phyloP scores from a whole-genome alignment of 768 basidiomycete genomes.

The Lentinula raphanica region DNA sequence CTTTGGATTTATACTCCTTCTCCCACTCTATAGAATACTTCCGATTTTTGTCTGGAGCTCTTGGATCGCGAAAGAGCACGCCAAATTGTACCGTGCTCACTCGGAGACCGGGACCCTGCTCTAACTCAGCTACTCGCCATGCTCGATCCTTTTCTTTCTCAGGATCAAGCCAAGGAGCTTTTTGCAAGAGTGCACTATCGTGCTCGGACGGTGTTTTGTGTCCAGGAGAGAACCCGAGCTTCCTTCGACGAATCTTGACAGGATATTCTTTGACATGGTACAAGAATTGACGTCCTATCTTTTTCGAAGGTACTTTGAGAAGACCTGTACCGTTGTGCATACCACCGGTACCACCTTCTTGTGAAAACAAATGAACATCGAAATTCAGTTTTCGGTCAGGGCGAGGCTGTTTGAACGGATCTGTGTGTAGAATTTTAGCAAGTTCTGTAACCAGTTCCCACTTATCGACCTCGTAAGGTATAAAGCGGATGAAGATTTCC shows the following conservation, averaged over 20 bases:
- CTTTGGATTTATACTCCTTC: constrained; percentile 36
- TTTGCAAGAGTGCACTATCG: constrained; percentile 35
- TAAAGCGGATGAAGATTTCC: constrained; percentile 30
- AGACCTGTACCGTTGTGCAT: constrained; percentile 51
- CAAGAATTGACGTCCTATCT: constrained; percentile 43
- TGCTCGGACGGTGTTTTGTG: constrained; percentile 10
- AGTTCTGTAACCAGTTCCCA: constrained; percentile 57
- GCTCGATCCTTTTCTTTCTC: constrained; percentile 46
- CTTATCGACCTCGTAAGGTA: constrained; percentile 38
- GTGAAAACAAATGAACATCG: constrained; percentile 45
- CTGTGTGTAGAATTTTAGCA: constrained; percentile 51
- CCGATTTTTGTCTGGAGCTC: constrained; percentile 20
- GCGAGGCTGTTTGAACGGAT: constrained; percentile 37
- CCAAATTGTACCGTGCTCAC: constrained; percentile 68
- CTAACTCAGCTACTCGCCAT: constrained; percentile 36
- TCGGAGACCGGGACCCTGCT: constrained; percentile 37
- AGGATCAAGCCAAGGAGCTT: constrained; percentile 53
- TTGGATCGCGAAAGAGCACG: constrained; percentile 37
- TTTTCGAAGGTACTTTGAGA: constrained; percentile 32
- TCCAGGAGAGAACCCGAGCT: constrained; percentile 29
- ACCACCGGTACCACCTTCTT: constrained; percentile 33
- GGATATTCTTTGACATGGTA: constrained; percentile 33
- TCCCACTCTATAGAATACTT: constrained; percentile 71
- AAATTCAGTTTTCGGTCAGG: constrained; percentile 51
- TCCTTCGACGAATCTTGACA: constrained; percentile 36